Base-by-base conservation (phyloP, 257 asterid species). In the Forsythia viridissima region DNA sequence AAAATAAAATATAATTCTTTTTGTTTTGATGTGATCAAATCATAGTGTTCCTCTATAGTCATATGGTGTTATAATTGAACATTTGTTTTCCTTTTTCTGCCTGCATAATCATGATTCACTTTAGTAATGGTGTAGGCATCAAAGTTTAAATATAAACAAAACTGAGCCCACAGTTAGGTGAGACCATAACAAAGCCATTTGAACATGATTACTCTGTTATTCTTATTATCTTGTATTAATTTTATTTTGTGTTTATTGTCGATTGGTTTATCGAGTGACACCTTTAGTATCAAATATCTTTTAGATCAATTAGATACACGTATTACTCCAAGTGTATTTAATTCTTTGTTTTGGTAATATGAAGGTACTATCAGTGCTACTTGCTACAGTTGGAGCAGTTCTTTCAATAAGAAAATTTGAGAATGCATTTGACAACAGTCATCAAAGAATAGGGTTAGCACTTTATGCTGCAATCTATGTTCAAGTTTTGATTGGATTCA, bases 391-490 rank as follows among this genome's bases (percentile, higher is more conserved):
- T 51, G 98, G 90, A 84, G 97, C 96, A 67, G 88, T 89, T 77
- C 6, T 92, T 73, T 94, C 97, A 8, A 85, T 92, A 72, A 80
- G 89, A 82, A 91, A 85, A 44, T 94, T 94, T 74, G 98, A 92
- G 83, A 94, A 94, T 78, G 70, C 83, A 43, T 94, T 92, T 90
- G 81, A 89, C 74, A 94, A 90, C 76, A 84, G 67, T 68, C 98
- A 91, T 83, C 98, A 92, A 85, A 90, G 93, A 86, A 81, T 94
- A 52, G 98, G 97, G 16, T 79, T 94, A 67, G 97, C 90, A 42
- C 94, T 94, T 39, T 94, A 92, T 76, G 91, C 80, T 72, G 88
- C 98, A 77, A 80, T 87, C 16, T 94, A 91, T 75, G 71, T 91
- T 79, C 98, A 90, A 82, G 77, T 89, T 69, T 39, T 89, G 46